Conservation (phyloP, 2,329 filamentous ascomycete species). For the Curvularia eragrostidis region DNA sequence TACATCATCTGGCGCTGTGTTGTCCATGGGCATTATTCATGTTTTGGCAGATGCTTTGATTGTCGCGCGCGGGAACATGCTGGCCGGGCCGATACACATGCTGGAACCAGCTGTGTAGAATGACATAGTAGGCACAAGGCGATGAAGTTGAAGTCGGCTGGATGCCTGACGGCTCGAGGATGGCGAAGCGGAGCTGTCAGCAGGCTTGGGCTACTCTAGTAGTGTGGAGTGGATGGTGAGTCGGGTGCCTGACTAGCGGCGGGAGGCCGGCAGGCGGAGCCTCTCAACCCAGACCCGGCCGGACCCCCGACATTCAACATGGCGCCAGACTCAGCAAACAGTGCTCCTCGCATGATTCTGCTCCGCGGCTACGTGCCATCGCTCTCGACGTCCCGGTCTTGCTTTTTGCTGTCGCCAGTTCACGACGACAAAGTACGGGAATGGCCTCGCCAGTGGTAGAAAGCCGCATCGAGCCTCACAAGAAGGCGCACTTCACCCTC, state of each 20-base stretch:
- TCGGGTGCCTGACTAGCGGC: slow-evolving; percentile 12
- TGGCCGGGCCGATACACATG: slow-evolving; percentile 14
- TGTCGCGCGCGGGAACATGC: background rate
- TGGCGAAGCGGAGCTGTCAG: background rate
- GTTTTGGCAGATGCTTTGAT: slow-evolving; percentile 18
- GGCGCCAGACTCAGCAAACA: slow-evolving; percentile 8
- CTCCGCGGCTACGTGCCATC: background rate
- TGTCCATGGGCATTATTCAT: slow-evolving; percentile 22
- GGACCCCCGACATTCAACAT: slow-evolving; percentile 10
- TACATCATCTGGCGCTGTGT: slow-evolving; percentile 10
- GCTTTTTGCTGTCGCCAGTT: background rate
- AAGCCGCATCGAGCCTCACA: slow-evolving; percentile 47
- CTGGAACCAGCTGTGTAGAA: slow-evolving; percentile 4
- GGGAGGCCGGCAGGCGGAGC: slow-evolving; percentile 16
- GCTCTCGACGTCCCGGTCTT: background rate
- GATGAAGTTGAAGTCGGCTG: background rate
- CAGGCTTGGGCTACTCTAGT: slow-evolving; percentile 5
- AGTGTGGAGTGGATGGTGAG: slow-evolving; percentile 3
- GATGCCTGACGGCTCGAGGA: background rate
- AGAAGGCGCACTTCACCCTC: slow-evolving; percentile 49
- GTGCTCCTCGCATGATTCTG: background rate
- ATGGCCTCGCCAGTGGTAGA: slow-evolving; percentile 51
- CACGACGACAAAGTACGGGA: background rate
- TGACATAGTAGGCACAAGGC: slow-evolving; percentile 3
- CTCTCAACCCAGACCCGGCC: slow-evolving; percentile 10